Percentiles rank a stretch among this genome's conserved stretches.
phyloP scores from a whole-genome alignment of 305 asterid genomes.

The Coffea humblotiana region DNA sequence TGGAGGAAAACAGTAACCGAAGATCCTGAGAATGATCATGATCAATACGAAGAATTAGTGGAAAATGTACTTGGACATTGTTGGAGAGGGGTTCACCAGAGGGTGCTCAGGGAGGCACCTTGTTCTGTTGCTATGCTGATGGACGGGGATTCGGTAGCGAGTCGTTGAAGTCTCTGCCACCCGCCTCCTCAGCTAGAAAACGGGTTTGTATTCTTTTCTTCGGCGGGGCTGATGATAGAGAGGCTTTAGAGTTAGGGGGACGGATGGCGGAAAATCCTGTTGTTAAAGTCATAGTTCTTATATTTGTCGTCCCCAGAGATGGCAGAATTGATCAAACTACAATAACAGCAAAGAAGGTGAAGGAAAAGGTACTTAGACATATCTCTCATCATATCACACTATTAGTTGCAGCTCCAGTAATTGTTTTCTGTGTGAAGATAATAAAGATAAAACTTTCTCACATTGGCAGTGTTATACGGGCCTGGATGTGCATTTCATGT shows the following conservation, averaged over 20 bases:
- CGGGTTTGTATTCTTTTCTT: not conserved
- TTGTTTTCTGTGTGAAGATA: too few species aligned
- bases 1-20: constrained; percentile 25
- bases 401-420: too few species aligned
- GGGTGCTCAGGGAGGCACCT: constrained; percentile 42
- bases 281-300: constrained; percentile 25
- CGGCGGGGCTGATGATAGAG: constrained; percentile 39
- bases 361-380: not conserved
- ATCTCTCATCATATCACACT: too few species aligned
- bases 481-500: too few species aligned
- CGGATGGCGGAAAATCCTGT: constrained; percentile 40
- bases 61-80: constrained; percentile 32
- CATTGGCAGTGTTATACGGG: too few species aligned
- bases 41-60: constrained; percentile 1
- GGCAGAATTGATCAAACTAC: not conserved
- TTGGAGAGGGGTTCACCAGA: constrained; percentile 41
- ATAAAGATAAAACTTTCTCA: too few species aligned
- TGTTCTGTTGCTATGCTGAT: constrained; percentile 55
- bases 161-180: not conserved
- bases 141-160: constrained; percentile 43
- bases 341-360: not conserved
- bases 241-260: constrained; percentile 28
- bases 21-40: constrained; percentile 6
- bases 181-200: not conserved
- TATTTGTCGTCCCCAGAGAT: constrained; percentile 3